Evolutionary conservation across 495 filamentous ascomycete genomes (phyloP).

Genomic region (Cetradonia linearis): DNA sequence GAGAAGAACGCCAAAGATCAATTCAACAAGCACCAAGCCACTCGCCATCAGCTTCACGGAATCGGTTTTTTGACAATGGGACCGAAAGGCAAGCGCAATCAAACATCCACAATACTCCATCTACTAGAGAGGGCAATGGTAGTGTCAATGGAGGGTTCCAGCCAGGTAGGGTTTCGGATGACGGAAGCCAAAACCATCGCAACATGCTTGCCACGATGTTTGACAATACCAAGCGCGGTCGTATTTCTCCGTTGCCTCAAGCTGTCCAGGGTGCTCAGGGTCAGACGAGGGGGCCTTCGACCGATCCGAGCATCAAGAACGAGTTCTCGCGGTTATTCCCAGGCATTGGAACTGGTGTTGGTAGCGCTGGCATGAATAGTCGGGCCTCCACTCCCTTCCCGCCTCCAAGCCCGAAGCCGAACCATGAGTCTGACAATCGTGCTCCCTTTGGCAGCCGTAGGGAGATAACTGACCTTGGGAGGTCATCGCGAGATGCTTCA

Average conservation of each 20-base stretch:
- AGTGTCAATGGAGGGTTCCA: slow-evolving; percentile 8
- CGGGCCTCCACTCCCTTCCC: slow-evolving; percentile 47
- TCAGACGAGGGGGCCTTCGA: slow-evolving; percentile 59
- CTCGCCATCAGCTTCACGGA: slow-evolving; percentile 12
- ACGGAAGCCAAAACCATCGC: slow-evolving; percentile 36
- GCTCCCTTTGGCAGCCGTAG: slow-evolving; percentile 15
- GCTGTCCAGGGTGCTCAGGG: slow-evolving; percentile 87
- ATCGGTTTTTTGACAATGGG: slow-evolving; percentile 3
- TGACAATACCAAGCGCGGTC: slow-evolving; percentile 39
- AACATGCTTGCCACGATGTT: slow-evolving; percentile 36
- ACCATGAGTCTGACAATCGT: slow-evolving; percentile 28
- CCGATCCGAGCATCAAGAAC: slow-evolving; percentile 78
- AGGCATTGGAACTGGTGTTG: slow-evolving; percentile 78
- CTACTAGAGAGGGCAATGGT: slow-evolving; percentile 11
- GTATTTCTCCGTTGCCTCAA: slow-evolving; percentile 74
- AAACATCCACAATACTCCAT: slow-evolving; percentile 8
- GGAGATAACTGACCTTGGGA: slow-evolving; percentile 33
- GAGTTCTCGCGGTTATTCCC: slow-evolving; percentile 88
- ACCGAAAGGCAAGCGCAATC: slow-evolving; percentile 11
- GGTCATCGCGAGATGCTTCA: slow-evolving; percentile 38
- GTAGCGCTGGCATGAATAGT: slow-evolving; percentile 42
- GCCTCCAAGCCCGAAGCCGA: slow-evolving; percentile 45
- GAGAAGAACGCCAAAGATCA: slow-evolving; percentile 16
- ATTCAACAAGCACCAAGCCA: not conserved
- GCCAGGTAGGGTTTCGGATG: slow-evolving; percentile 49